Evolutionary conservation across 23 red algal species (phyloP), one percentile per base, ranked within the genome.

Genomic region (Gracilariopsis chorda): DNA sequence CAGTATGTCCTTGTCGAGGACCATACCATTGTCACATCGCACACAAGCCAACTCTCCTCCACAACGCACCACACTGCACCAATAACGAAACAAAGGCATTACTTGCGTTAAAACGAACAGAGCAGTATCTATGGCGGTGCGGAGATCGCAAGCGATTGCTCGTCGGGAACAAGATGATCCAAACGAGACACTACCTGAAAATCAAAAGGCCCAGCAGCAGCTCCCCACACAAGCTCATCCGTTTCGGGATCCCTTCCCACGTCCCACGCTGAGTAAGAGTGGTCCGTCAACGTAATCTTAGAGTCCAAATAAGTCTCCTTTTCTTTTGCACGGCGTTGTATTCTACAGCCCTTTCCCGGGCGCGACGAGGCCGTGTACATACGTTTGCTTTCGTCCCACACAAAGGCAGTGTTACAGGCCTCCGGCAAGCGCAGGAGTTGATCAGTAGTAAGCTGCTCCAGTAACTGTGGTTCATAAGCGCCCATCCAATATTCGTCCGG

Each of bases 201-300:
- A 12, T 93, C 96, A 93, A 98, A 98, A n/a, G 96, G 62, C 19
- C 96, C 96, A 0, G 85, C 92, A 53, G 88, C 77, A 27, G 88
- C 75, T 2, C 96, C 96, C 96, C 96, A 98, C 8, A 98, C 53
- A 4, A 62, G 20, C 62, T 98, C 78, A 47, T 98, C 92, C 28
- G 92, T 98, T 17, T 98, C 60, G 11, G 79, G 81, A 78, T 93
- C 92, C 35, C 91, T 88, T 4, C 96, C 96, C 20, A 90, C 45
- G 58, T 98, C 96, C 96, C 88, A 93, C 17, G 88, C 67, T 12
- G 85, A 69, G 70, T 90, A 93, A 28, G 52, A 55, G 16, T 92
- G 64, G 36, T 81, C 90, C 7, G 67, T 58, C 33, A 98, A 80
- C 47, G 77, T 80, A 51, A 86, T 70, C 23, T 83, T 53, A 7